Evolutionary conservation across 148 eudicot species (phyloP).

Genomic region (Tetragonia tetragonoides): DNA sequence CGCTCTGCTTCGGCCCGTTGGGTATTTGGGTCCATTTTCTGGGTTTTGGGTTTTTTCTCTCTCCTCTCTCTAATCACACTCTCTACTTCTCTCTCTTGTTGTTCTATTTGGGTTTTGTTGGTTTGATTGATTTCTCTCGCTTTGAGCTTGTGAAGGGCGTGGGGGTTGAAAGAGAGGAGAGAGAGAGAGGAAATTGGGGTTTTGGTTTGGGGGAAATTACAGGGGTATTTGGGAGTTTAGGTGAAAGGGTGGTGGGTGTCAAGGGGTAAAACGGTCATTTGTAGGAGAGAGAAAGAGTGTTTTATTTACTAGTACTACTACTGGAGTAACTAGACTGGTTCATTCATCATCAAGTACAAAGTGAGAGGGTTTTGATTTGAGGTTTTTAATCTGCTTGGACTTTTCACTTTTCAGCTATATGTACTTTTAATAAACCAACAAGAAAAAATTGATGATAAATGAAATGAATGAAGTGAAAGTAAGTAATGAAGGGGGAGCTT

Average conservation of each 20-base stretch:
- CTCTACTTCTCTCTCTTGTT: conserved; percentile 6
- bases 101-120: background rate
- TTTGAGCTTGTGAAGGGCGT: background rate
- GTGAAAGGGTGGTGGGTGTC: background rate
- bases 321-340: too few species aligned
- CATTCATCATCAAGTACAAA: too few species aligned
- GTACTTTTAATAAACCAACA: too few species aligned
- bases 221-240: background rate
- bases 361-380: too few species aligned
- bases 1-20: conserved; percentile 68
- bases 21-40: conserved; percentile 51
- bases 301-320: too few species aligned
- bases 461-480: too few species aligned
- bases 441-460: too few species aligned
- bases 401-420: too few species aligned
- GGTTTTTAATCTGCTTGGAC: too few species aligned
- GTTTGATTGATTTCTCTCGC: background rate
- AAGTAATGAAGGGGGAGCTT: too few species aligned
- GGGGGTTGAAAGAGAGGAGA: background rate
- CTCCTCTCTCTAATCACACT: conserved; percentile 11
- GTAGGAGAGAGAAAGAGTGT: too few species aligned
- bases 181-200: background rate
- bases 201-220: conserved; percentile 3
- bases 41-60: background rate
- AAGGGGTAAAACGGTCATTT: conserved; percentile 13